These are phyloP conservation scores for Babesia microti DNA, from an alignment of 169 alveolate genomes.

Conservation along the genomic window DNA sequence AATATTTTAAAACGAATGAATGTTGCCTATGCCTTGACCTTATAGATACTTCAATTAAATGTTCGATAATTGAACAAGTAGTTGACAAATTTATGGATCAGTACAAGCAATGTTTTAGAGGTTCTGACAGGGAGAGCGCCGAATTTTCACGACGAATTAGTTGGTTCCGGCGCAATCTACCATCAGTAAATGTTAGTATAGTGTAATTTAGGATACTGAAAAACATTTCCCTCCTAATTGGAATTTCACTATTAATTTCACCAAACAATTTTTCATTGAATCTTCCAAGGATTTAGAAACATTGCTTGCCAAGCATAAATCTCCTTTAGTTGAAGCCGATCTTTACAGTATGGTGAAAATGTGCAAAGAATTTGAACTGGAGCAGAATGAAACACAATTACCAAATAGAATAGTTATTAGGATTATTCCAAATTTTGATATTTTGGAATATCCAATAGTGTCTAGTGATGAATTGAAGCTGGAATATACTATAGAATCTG, in stretches of 20 bases:
- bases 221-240: slow-evolving; percentile 19
- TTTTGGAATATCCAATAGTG: too few relatives aligned
- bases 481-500: background rate
- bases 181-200: slow-evolving; percentile 13
- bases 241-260: slow-evolving; percentile 14
- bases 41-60: too few relatives aligned
- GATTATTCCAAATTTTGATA: background rate
- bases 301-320: slow-evolving; percentile 8
- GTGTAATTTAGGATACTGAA: slow-evolving; percentile 28
- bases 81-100: too few relatives aligned
- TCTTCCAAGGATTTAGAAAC: background rate
- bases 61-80: too few relatives aligned
- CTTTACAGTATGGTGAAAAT: slow-evolving; percentile 14
- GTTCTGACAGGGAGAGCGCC: too few relatives aligned
- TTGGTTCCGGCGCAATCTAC: slow-evolving; percentile 45
- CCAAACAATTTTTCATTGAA: background rate
- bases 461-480: slow-evolving; percentile 24
- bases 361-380: slow-evolving; percentile 44
- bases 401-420: slow-evolving; percentile 1
- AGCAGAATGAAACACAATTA: slow-evolving; percentile 12
- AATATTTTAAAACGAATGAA: too few relatives aligned
- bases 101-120: too few relatives aligned
- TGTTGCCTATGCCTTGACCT: too few relatives aligned
- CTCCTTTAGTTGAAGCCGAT: slow-evolving; percentile 16
- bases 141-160: too few relatives aligned